Conservation (phyloP, 768 basidiomycete genomes). For the Paxillus involutus region DNA sequence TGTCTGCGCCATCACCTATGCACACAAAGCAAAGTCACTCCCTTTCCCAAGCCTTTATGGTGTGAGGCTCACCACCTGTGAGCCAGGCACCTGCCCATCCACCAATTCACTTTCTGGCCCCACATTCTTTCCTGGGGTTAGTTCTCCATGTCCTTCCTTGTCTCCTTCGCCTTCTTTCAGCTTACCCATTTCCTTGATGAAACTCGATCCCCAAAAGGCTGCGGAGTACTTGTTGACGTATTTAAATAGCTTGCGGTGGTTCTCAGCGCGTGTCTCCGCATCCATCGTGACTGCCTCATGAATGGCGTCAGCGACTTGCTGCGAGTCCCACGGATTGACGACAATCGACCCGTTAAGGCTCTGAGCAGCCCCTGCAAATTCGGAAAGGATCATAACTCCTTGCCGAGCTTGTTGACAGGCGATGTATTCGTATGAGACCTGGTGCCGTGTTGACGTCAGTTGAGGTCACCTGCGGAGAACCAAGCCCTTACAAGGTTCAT, state of each 20-base stretch:
- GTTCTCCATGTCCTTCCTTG: slow-evolving; percentile 34
- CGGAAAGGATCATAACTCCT: slow-evolving; percentile 96
- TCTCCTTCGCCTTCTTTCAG: slow-evolving; percentile 44
- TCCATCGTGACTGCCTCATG: slow-evolving; percentile 93
- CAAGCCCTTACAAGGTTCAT: slow-evolving; percentile 86
- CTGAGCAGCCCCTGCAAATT: slow-evolving; percentile 97
- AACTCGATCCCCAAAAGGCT: slow-evolving; percentile 89
- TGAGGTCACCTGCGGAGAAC: slow-evolving; percentile 4
- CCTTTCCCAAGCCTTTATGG: slow-evolving; percentile 28
- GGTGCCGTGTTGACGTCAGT: slow-evolving; percentile 8
- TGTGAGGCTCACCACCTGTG: slow-evolving; percentile 35
- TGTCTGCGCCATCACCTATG: slow-evolving; percentile 26
- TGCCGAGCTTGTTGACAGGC: slow-evolving; percentile 91
- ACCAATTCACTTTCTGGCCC: slow-evolving; percentile 39
- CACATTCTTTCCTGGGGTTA: slow-evolving; percentile 35
- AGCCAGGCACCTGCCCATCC: slow-evolving; percentile 36
- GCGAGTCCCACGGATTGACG: slow-evolving; percentile 99
- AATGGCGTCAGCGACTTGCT: slow-evolving; percentile 97
- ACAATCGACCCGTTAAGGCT: slow-evolving; percentile 93
- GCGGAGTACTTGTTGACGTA: slow-evolving; percentile 95
- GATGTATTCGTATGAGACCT: slow-evolving; percentile 99
- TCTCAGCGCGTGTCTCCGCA: slow-evolving; percentile 77
- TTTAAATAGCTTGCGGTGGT: slow-evolving; percentile 94
- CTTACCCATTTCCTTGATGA: slow-evolving; percentile 80
- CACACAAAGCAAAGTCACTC: slow-evolving; percentile 27